A percentile compares a stretch with the other conserved stretches of the same genome.
phyloP scores from a whole-genome alignment of 2,329 filamentous ascomycete genomes.

The Aspergillus tubingensis region DNA sequence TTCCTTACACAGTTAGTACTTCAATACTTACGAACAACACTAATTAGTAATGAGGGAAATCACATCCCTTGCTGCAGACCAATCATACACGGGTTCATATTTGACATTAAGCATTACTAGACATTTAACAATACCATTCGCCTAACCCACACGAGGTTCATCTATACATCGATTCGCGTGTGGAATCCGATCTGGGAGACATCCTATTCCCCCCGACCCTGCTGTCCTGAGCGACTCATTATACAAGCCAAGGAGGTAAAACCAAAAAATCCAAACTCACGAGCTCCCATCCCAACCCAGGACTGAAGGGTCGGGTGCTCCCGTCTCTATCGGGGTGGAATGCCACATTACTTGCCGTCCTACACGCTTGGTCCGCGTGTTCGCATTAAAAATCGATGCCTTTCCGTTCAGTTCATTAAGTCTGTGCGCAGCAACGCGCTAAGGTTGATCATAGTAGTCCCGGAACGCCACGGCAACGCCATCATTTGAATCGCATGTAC shows the following conservation, averaged over 20 bases:
- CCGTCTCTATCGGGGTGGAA: slow-evolving; percentile 11
- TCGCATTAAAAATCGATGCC: slow-evolving; percentile 21
- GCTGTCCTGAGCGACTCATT: slow-evolving; percentile 6
- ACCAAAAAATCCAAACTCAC: background rate
- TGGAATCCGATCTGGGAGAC: background rate
- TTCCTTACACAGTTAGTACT: background rate
- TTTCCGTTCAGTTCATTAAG: slow-evolving; percentile 28
- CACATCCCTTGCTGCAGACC: background rate
- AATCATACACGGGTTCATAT: slow-evolving; percentile 10
- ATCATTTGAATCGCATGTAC: slow-evolving; percentile 9
- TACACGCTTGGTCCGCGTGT: slow-evolving; percentile 18
- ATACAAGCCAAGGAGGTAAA: slow-evolving; percentile 2
- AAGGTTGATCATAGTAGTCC: slow-evolving; percentile 11
- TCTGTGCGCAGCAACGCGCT: slow-evolving; percentile 14
- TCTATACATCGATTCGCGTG: slow-evolving; percentile 9
- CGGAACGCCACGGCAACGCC: slow-evolving; percentile 20
- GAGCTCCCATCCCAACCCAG: background rate
- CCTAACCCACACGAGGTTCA: slow-evolving; percentile 6
- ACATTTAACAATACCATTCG: slow-evolving; percentile 16
- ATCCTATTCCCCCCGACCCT: background rate
- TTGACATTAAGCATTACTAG: slow-evolving; percentile 31
- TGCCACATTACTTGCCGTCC: slow-evolving; percentile 16
- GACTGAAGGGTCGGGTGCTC: slow-evolving; percentile 1
- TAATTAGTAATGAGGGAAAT: background rate
- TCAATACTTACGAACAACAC: background rate